Percentiles rank a stretch among this genome's conserved stretches.
Conservation (phyloP, 2,329 filamentous ascomycete genomes). For the Cladobotryum protrusum region DNA sequence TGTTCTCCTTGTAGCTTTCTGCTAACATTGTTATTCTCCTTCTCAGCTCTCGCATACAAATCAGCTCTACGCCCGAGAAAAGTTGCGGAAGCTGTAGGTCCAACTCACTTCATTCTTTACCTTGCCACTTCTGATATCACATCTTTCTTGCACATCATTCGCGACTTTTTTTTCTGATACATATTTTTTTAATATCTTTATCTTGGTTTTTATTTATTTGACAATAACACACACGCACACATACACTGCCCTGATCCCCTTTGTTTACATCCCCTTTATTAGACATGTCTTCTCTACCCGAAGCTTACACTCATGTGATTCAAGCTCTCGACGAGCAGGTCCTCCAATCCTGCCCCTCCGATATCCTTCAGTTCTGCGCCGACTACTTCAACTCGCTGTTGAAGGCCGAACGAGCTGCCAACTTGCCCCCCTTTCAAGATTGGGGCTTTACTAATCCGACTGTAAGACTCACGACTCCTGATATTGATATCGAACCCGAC, state of each 20-base stretch:
- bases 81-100: slow-evolving; percentile 11
- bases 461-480: not conserved
- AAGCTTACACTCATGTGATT: slow-evolving; percentile 56
- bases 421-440: slow-evolving; percentile 10
- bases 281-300: slow-evolving; percentile 40
- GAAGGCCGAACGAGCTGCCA: slow-evolving; percentile 51
- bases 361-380: slow-evolving; percentile 65
- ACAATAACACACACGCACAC: not conserved
- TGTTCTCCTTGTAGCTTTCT: slow-evolving; percentile 8
- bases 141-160: not conserved
- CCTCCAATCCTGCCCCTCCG: slow-evolving; percentile 50
- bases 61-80: slow-evolving; percentile 10
- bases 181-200: not conserved
- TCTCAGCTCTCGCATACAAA: slow-evolving; percentile 12
- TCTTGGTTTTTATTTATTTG: not conserved
- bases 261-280: not conserved
- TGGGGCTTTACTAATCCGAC: slow-evolving; percentile 1
- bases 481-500: slow-evolving; percentile 18
- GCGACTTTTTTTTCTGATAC: not conserved
- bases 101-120: slow-evolving; percentile 3
- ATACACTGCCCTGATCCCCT: slow-evolving; percentile 1
- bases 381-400: slow-evolving; percentile 62
- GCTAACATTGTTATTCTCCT: slow-evolving; percentile 6
- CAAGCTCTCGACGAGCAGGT: slow-evolving; percentile 57
- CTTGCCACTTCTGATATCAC: not conserved